Base-by-base conservation (phyloP, 202 grass and related monocot species). In the Alloteropsis angusta region DNA sequence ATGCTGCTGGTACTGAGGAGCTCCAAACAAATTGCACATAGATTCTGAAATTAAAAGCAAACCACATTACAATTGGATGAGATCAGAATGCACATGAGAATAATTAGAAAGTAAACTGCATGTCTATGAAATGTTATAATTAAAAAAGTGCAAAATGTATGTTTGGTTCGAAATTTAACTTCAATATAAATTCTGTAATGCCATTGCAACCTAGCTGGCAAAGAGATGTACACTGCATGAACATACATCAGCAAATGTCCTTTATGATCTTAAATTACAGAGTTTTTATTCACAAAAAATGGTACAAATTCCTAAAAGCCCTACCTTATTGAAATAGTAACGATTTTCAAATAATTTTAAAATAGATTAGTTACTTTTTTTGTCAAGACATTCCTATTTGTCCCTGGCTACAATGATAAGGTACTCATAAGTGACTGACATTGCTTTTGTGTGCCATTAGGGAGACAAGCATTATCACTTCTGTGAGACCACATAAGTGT, bases 21-120 rank as follows among this genome's bases (percentile, higher is more conserved):
- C 70, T 97, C 95, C 80, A 97, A 84, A 87, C 95, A 97, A 47
- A 97, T 97, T 75, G 91, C 81, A 76, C 95, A 97, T 16, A 90
- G 58, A 68, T 84, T 92, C 95, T 97, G 89, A 82, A 87, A 79
- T 57, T 15, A 67, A 34, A 21, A 61, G 13, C 11, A 75, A 11
- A 35, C 44, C 8, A 62, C 0, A 53, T 5, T 65, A 7, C 22
- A 42, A 57, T 46, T 23, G 58, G 1, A 30, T 37, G 4, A 11
- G 28, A 82, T 32, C 34, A 85, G n/a, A 66, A 22, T 62, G 71
- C 8, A 16, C 23, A 60, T 18, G 17, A 57, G 28, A 72, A 0
- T 37, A 43, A 53, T 58, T 37, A 53, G 49, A 37, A 81, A 36
- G 38, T 57, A 80, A 46, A 65, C 17, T 23, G 10, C 15, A 43